A percentile compares a stretch with the other conserved stretches of the same genome.
phyloP scores from a whole-genome alignment of 2,329 filamentous ascomycete genomes.

The Ramichloridium luteum region DNA sequence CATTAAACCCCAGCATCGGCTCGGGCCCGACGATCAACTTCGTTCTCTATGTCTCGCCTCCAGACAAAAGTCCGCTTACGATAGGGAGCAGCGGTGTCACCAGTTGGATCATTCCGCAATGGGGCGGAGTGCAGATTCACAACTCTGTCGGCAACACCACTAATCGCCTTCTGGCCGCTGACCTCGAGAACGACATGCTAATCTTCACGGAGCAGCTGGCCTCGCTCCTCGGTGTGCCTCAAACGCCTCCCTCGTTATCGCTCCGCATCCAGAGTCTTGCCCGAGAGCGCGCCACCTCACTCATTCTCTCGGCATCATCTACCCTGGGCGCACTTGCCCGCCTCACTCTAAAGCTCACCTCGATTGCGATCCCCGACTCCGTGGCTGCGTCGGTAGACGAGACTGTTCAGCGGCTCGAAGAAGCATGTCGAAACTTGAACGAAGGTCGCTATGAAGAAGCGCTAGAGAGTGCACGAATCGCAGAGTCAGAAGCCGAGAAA shows the following conservation, averaged over 20 bases:
- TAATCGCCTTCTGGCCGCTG: conserved; percentile 46
- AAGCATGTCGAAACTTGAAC: conserved; percentile 59
- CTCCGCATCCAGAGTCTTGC: conserved; percentile 73
- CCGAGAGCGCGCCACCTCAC: conserved; percentile 72
- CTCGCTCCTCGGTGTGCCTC: conserved; percentile 73
- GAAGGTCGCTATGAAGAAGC: conserved; percentile 52
- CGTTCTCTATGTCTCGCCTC: conserved; percentile 74
- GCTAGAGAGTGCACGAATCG: conserved; percentile 67
- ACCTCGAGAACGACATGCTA: conserved; percentile 67
- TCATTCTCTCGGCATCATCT: conserved; percentile 80
- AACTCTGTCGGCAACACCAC: conserved; percentile 36
- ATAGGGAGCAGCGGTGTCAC: conserved; percentile 50
- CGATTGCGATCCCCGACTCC: conserved; percentile 77
- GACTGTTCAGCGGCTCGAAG: conserved; percentile 64
- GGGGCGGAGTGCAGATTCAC: conserved; percentile 68
- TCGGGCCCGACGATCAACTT: conserved; percentile 92
- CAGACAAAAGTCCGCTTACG: conserved; percentile 47
- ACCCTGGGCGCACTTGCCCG: conserved; percentile 88
- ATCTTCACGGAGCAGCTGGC: conserved; percentile 86
- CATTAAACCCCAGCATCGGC: conserved; percentile 84
- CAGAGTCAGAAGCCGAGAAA: conserved; percentile 78
- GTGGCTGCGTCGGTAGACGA: conserved; percentile 77
- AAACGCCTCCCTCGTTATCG: conserved; percentile 64
- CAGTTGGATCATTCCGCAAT: conserved; percentile 92
- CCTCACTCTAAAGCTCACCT: conserved; percentile 69